Evolutionary conservation across 148 eudicot species (phyloP), one percentile per base, ranked within the genome.

Genomic region (Vaccinium darrowii): DNA sequence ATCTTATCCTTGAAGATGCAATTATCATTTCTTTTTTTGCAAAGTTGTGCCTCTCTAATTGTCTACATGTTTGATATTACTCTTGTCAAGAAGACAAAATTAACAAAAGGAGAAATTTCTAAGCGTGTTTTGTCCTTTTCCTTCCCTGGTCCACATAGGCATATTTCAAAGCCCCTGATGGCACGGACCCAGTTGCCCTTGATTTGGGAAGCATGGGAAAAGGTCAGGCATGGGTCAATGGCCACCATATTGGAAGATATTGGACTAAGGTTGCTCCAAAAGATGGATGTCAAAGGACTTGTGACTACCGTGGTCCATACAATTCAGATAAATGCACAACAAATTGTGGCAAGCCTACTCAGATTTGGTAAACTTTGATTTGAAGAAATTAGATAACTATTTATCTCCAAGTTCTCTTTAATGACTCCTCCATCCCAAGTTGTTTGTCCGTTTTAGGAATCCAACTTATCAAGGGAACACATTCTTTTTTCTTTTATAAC

Each of bases 181-280:
- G 95, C 71, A 83, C 84, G 25, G 94, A 94, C 67, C 99, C 99
- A 9, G 93, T 94, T 88, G 94, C 92, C 80, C 89, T 96, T 84
- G 84, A 94, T 87, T 84, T 96, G 77, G 86, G 90, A 65, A 94
- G 98, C 87, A 96, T 96, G 99, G 97, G 98, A 54, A 96, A 96
- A 89, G 99, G 98, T 58, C 98, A 94, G 87, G 95, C 90, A 62
- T 96, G 99, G 99, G 94, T 96, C 53, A 96, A 96, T 85, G 97
- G 99, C 84, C 95, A 95, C 87, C 96, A 93, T 87, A 92, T 96
- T 49, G 99, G 99, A 89, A 91, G 99, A 87, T 96, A 92, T 82
- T 96, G 99, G 99, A 92, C 88, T 69, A 84, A 87, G 82, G 84
- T 84, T 78, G 89, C 98, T 65, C 93, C 94, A 54, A 86, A 92